Conservation (phyloP, 1,139 yeast species). For the Yamadazyma sp. region DNA sequence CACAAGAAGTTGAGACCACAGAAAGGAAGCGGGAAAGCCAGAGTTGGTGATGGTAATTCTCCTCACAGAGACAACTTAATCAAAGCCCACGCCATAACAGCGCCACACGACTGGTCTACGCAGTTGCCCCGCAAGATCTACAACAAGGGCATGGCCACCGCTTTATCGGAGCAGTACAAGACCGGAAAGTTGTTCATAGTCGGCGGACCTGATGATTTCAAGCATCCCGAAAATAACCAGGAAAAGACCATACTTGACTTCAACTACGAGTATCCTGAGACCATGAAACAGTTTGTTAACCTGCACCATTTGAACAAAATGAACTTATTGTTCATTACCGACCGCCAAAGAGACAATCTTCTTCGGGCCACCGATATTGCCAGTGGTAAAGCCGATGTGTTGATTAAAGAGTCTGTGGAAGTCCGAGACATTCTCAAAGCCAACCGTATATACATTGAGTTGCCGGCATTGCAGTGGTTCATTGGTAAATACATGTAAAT, state of each 20-base stretch:
- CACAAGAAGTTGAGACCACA: slow-evolving; percentile 82
- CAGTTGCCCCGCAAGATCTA: slow-evolving; percentile 77
- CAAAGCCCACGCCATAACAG: slow-evolving; percentile 84
- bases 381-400: slow-evolving; percentile 54
- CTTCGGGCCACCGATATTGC: slow-evolving; percentile 49
- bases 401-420: slow-evolving; percentile 76
- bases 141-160: slow-evolving; percentile 72
- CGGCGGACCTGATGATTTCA: slow-evolving; percentile 46
- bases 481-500: slow-evolving; percentile 32
- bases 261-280: slow-evolving; percentile 44
- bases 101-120: slow-evolving; percentile 89
- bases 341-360: slow-evolving; percentile 53
- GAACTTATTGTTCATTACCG: slow-evolving; percentile 67
- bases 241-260: slow-evolving; percentile 44
- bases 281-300: slow-evolving; percentile 59
- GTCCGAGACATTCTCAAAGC: slow-evolving; percentile 86
- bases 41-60: slow-evolving; percentile 94
- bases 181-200: slow-evolving; percentile 69
- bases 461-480: slow-evolving; percentile 66
- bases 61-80: slow-evolving; percentile 92
- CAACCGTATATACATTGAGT: slow-evolving; percentile 71
- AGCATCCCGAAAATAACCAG: slow-evolving; percentile 9
- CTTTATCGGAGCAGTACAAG: slow-evolving; percentile 77
- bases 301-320: slow-evolving; percentile 53
- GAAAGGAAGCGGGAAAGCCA: slow-evolving; percentile 93